Evolutionary conservation across 164 flowering plant species (phyloP).

Genomic region (Macadamia integrifolia): DNA sequence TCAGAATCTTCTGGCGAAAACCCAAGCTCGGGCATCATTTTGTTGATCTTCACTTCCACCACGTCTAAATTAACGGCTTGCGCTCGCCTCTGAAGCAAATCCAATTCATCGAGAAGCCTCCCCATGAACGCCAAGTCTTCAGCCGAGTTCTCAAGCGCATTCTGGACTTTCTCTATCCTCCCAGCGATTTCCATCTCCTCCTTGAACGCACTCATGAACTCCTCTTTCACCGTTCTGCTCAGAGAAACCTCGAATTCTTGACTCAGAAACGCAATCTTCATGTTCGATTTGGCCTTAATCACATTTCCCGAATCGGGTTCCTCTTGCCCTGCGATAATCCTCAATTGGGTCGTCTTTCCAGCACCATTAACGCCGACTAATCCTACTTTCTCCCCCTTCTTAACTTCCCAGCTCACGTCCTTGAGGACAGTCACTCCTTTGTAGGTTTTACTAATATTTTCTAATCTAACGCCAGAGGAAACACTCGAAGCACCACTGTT

Average conservation of each 20-base stretch:
- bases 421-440: conserved; percentile 83
- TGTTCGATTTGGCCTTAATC: conserved; percentile 74
- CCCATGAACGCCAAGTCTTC: conserved; percentile 94
- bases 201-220: conserved; percentile 82
- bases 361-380: conserved; percentile 97
- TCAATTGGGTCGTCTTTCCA: conserved; percentile 94
- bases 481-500: conserved; percentile 63
- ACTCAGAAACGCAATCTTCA: conserved; percentile 84
- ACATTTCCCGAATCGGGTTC: conserved; percentile 95
- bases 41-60: conserved; percentile 80
- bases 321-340: conserved; percentile 81
- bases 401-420: conserved; percentile 93
- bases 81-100: conserved; percentile 80
- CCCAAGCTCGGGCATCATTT: conserved; percentile 94
- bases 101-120: conserved; percentile 94
- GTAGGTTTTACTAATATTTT: conserved; percentile 73
- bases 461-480: conserved; percentile 85
- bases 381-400: conserved; percentile 93
- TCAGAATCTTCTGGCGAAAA: conserved; percentile 81
- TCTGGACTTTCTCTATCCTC: conserved; percentile 86
- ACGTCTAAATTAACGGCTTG: conserved; percentile 73
- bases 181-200: conserved; percentile 81
- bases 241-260: conserved; percentile 91
- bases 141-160: conserved; percentile 73
- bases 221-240: conserved; percentile 84